Conservation (phyloP, 2,329 filamentous ascomycete species). For the Claviceps africana region DNA sequence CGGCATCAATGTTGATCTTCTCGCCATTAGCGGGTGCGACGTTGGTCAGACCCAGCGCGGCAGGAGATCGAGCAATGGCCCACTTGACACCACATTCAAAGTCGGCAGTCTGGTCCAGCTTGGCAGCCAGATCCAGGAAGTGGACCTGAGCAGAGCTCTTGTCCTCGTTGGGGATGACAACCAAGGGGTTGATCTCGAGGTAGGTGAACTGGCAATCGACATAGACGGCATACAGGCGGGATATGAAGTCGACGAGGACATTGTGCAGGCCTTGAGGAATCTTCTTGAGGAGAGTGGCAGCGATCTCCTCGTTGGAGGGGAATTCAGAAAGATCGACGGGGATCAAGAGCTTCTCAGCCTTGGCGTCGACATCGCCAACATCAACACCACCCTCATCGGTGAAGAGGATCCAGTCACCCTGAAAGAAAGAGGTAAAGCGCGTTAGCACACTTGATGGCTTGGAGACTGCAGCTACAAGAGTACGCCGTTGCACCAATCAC, state of each 20-base stretch:
- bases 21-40: slow-evolving; percentile 46
- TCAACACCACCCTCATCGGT: slow-evolving; percentile 99
- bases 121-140: slow-evolving; percentile 97
- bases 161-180: slow-evolving; percentile 89
- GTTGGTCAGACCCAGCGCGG: slow-evolving; percentile 70
- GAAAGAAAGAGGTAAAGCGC: slow-evolving; percentile 10
- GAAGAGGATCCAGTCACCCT: slow-evolving; percentile 99
- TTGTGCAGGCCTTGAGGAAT: slow-evolving; percentile 94
- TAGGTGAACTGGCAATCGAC: slow-evolving; percentile 99
- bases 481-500: no score
- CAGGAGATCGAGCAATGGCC: slow-evolving; percentile 86
- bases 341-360: slow-evolving; percentile 96
- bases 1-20: slow-evolving; percentile 88
- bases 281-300: slow-evolving; percentile 71
- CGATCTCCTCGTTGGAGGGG: slow-evolving; percentile 92
- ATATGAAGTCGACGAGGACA: slow-evolving; percentile 98
- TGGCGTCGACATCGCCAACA: slow-evolving; percentile 96
- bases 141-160: slow-evolving; percentile 86
- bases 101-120: slow-evolving; percentile 97
- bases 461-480: no score
- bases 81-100: slow-evolving; percentile 99
- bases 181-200: slow-evolving; percentile 98
- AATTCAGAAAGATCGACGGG: slow-evolving; percentile 90
- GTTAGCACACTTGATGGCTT: slow-evolving; percentile 10
- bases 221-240: slow-evolving; percentile 93